Base-by-base conservation (phyloP, 352 stramenopile genomes). In the Thalassiosira oceanica region DNA sequence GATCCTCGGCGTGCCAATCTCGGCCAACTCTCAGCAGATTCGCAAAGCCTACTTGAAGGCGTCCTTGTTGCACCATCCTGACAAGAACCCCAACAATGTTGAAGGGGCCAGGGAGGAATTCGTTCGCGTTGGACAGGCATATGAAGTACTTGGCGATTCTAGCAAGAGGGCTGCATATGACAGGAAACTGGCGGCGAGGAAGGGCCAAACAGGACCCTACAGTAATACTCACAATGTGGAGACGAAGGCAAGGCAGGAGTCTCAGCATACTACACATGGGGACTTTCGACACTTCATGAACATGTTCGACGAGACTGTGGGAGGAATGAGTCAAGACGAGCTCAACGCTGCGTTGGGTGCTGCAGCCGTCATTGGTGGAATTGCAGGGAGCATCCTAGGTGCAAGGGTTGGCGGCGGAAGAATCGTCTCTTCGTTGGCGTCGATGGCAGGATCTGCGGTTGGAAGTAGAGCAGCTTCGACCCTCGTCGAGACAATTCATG, bases 1-100 rank as follows among this genome's bases (percentile, higher is more conserved):
- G 16, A 56, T 99, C 49, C 80, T 99, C 8, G 94, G 91, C 39
- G 94, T 98, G 24, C 79, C 91, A 1, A 43, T 82, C 0, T 89
- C 85, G 28, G 91, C 91, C 7, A 87, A 92, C 21, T 85, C 92
- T 51, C 78, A 83, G 18, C 85, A 93, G 41, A 98, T 99, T 70
- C 97, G 97, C 69, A 90, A 93, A 61, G 58, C 74, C 2, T 88
- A 90, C 48, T 64, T 96, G 46, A 89, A 91, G 43, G 49, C 78
- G 11, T 83, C 74, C 11, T 49, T 89, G 0, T 49, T 79, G 20
- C 75, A 68, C 51, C 85, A 92, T 43, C 85, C 84, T 2, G 84
- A 92, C 49, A 97, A 97, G 84, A 98, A 99, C 88, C 68, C 68
- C 1, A 45, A 62, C n/a, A 65, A 81, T 33, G 41, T 67, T 28